Evolutionary conservation across 2,329 filamentous ascomycete genomes (phyloP), one percentile per base, ranked within the genome.

Genomic region (Talaromyces pinophilus): DNA sequence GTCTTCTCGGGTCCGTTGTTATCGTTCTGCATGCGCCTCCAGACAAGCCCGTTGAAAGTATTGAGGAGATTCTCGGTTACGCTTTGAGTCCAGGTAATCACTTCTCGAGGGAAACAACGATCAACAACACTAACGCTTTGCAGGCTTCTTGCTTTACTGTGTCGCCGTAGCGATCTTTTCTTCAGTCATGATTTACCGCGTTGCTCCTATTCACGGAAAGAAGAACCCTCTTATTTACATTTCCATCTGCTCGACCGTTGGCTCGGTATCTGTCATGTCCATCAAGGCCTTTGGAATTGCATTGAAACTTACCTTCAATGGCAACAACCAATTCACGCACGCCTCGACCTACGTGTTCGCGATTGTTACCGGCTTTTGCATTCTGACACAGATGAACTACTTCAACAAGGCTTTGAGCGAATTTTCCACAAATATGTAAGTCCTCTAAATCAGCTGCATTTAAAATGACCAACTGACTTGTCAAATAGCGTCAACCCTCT

Each of bases 371-470:
- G 85, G 86, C 2, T 92, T 97, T 70, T 99, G 95, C 83, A 98
- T 99, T 76, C 79, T 99, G 71, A 97, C 93, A 8, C 95, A 99
- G 84, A 98, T 99, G 95, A 99, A 99, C 80, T 99, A 99, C 80
- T 97, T 99, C 81, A 99, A 99, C 85, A 99, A 99, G 81, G 95
- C 95, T 7, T 83, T 99, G 67, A 96, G 92, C 79, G 93, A 96
- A 74, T 99, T 98, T 81, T 94, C 92, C 35, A 97, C 95, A 38
- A 97, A 96, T 73, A 96, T 99, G 93, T 97, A 86, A 78, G 91
- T 83, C 22, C 48, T 5, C 15, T 7, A 55, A 13, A 60, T 17
- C 30, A 10, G 33, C 40, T 52, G 2, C 10, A 19, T 30, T 40
- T 46, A 2, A 8, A 8, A 3, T 33, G 33, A 10, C 30, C 28